Percentiles rank a stretch among this genome's conserved stretches.
Evolutionary conservation across 2,329 filamentous ascomycete species (phyloP).

Genomic region (Alternaria sp.): DNA sequence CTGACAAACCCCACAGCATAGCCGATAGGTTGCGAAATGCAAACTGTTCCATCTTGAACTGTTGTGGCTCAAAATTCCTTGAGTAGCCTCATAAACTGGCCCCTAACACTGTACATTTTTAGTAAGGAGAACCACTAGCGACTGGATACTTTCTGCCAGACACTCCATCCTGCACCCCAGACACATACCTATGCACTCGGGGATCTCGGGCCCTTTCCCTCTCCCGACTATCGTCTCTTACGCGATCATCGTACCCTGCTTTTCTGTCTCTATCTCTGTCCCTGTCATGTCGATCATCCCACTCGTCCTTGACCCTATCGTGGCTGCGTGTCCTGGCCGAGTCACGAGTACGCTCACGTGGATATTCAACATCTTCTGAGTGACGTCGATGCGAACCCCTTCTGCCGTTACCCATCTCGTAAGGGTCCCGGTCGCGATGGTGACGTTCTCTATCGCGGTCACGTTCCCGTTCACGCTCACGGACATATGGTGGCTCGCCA

Average conservation of each 20-base stretch:
- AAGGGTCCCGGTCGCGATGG: conserved; percentile 19
- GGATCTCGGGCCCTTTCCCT: conserved; percentile 32
- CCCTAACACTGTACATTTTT: conserved; percentile 27
- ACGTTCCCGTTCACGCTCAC: conserved; percentile 28
- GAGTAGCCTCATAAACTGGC: conserved; percentile 27
- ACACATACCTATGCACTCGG: conserved; percentile 45
- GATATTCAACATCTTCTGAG: conserved; percentile 38
- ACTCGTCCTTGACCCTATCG: conserved; percentile 39
- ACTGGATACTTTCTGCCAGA: conserved; percentile 46
- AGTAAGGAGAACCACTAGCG: conserved; percentile 29
- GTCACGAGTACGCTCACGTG: conserved; percentile 33
- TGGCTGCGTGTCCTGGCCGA: conserved; percentile 37
- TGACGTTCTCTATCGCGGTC: conserved; percentile 27
- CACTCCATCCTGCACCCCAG: conserved; percentile 47
- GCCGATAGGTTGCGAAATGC: neutral
- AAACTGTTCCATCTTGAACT: neutral
- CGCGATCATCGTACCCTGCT: neutral
- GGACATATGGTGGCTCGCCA: conserved; percentile 29
- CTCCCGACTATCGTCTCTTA: conserved; percentile 24
- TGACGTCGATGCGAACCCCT: conserved; percentile 31
- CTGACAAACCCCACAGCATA: neutral
- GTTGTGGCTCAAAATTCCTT: conserved; percentile 30
- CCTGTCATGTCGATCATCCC: conserved; percentile 29
- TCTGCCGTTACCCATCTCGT: conserved; percentile 20
- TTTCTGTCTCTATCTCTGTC: conserved; percentile 6